phyloP scores from a whole-genome alignment of 148 eudicot species.

The Pharnaceum exiguum region DNA sequence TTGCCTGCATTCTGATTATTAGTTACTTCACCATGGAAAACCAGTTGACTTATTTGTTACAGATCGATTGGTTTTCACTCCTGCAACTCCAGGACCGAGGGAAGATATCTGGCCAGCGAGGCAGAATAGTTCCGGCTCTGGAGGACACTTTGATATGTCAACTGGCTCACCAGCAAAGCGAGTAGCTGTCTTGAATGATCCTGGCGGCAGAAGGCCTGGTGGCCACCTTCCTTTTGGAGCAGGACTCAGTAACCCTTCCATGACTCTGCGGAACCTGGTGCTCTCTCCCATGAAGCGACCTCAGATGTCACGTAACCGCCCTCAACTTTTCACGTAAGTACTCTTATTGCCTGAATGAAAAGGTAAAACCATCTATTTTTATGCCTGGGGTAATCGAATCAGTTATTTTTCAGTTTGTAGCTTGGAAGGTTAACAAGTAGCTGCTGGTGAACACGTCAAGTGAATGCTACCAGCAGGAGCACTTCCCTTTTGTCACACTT shows the following conservation, averaged over 20 bases:
- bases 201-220: slow-evolving; percentile 54
- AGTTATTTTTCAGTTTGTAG: too few relatives aligned
- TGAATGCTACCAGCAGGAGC: too few relatives aligned
- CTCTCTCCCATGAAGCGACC: slow-evolving; percentile 89
- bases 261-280: slow-evolving; percentile 69
- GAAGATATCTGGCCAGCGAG: slow-evolving; percentile 82
- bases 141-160: slow-evolving; percentile 61
- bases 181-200: slow-evolving; percentile 36
- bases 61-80: slow-evolving; percentile 84
- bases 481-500: too few relatives aligned
- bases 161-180: slow-evolving; percentile 59
- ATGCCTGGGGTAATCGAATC: too few relatives aligned
- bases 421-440: too few relatives aligned
- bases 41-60: slow-evolving; percentile 76
- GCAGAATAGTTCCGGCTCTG: slow-evolving; percentile 63
- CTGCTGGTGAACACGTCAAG: too few relatives aligned
- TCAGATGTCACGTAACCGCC: slow-evolving; percentile 67
- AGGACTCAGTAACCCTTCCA: slow-evolving; percentile 68
- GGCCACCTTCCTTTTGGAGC: slow-evolving; percentile 43
- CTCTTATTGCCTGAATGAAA: too few relatives aligned
- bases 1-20: neutral
- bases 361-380: too few relatives aligned
- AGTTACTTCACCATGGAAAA: slow-evolving; percentile 34
- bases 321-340: slow-evolving; percentile 77
- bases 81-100: slow-evolving; percentile 92